Evolutionary conservation across 345 rosid species (phyloP).

Genomic region (Cardiospermum halicacabum): DNA sequence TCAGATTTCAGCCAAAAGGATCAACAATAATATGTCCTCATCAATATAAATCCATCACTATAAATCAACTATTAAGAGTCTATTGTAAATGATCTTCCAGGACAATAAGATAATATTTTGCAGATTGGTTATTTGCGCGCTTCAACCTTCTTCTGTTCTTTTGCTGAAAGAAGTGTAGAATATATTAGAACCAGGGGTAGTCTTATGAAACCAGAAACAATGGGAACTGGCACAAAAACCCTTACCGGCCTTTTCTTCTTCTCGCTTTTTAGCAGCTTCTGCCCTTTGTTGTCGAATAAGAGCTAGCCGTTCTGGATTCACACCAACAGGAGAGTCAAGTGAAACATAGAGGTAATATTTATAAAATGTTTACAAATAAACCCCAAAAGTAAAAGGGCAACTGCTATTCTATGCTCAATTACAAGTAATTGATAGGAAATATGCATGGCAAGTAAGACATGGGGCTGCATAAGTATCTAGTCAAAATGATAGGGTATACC

Average conservation of each 20-base stretch:
- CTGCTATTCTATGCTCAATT: no score
- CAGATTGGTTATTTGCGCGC: slow-evolving; percentile 46
- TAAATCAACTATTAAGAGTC: slow-evolving; percentile 6
- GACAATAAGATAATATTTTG: not conserved
- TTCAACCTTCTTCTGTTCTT: slow-evolving; percentile 57
- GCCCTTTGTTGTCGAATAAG: slow-evolving; percentile 66
- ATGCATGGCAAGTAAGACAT: not conserved
- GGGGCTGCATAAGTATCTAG: not conserved
- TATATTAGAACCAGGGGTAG: not conserved
- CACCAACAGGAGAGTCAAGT: not conserved
- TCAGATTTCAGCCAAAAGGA: slow-evolving; percentile 5
- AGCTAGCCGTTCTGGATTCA: slow-evolving; percentile 46
- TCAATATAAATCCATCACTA: not conserved
- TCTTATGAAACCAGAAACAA: not conserved
- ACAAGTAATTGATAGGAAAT: not conserved
- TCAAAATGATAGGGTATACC: not conserved
- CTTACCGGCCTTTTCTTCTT: slow-evolving; percentile 69
- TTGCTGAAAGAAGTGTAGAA: slow-evolving; percentile 35
- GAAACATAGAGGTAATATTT: not conserved
- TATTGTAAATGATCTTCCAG: not conserved
- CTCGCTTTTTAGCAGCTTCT: slow-evolving; percentile 66
- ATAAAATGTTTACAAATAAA: not conserved
- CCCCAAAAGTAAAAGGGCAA: not conserved
- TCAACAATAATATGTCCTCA: not conserved
- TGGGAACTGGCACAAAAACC: not conserved